These are phyloP conservation scores for Musa itinerans DNA, from an alignment of 176 grass and related monocot genomes.

Conservation along the genomic window DNA sequence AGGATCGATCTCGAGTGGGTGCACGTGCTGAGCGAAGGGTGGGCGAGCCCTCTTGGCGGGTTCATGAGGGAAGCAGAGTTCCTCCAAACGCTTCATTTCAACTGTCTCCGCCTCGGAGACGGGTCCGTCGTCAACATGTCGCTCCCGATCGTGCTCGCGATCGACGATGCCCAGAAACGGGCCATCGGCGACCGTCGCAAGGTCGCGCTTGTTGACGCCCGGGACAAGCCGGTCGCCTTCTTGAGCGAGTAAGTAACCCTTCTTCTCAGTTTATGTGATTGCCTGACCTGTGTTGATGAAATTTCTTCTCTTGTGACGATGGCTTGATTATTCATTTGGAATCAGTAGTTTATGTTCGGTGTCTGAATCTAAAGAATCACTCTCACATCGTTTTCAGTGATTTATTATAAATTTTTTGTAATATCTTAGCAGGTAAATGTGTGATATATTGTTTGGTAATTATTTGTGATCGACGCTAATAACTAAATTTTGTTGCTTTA, in stretches of 20 bases:
- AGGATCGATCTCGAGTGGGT: conserved; percentile 74
- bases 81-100: conserved; percentile 99
- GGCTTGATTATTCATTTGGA: too few species aligned
- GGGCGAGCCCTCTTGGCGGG: conserved; percentile 86
- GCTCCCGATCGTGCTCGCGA: conserved; percentile 86
- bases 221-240: conserved; percentile 49
- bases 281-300: too few species aligned
- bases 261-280: too few species aligned
- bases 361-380: too few species aligned
- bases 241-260: conserved; percentile 52
- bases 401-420: too few species aligned
- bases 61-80: conserved; percentile 99
- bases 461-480: too few species aligned
- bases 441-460: too few species aligned
- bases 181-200: conserved; percentile 44
- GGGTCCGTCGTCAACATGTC: conserved; percentile 84
- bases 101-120: conserved; percentile 64
- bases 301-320: too few species aligned
- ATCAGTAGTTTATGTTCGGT: too few species aligned
- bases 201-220: conserved; percentile 62
- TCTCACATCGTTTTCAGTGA: too few species aligned
- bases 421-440: too few species aligned
- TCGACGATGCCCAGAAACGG: conserved; percentile 61
- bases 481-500: too few species aligned
- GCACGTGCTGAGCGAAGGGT: conserved; percentile 95